Base-by-base conservation (phyloP, 225 moss, liverwort and hornwort species). In the Thuidium tamariscinum region DNA sequence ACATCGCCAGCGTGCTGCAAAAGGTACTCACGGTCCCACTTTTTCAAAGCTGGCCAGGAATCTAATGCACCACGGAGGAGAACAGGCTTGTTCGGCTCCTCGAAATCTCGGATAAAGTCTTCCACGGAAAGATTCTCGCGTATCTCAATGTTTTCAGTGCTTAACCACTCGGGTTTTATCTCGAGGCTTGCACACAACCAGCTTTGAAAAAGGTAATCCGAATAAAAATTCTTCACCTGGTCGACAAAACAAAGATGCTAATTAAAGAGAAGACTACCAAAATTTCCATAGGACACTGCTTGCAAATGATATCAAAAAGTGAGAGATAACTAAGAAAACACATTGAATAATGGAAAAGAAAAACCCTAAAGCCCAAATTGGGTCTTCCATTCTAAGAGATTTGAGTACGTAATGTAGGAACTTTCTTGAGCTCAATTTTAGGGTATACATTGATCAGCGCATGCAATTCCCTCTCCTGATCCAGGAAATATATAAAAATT, bases 131-230 rank as follows among this genome's bases (percentile, higher is more conserved):
- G 81, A 60, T 92, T 89, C 36, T 86, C 85, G 16, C 95, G 90
- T 37, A 87, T 91, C 75, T 94, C 95, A 41, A 96, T 96, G 80
- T 92, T 96, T 90, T 98, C 95, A 41, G 85, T 90, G 52, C 52
- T 91, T 29, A 98, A 83, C 97, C 98, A 97, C 39, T 97, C 97
- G 19, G 89, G 37, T 89, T 92, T 97, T n/a, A 98, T 91, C 89
- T 97, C 95, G 14, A 98, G 92, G 77, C 95, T 98, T 64, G 98
- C 98, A 82, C 98, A 98, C 75, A 98, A 81, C 98, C 97, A 98
- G 89, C 95, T 98, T 73, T 98, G 98, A 83, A 98, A 98, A 59
- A 97, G 93, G 66, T 91, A 94, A 81, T 98, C 98, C 13, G 98
- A 98, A 77, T 95, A 98, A 86, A 97, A 98, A 54, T 94, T 89